Conservation (phyloP, 208 protist species). For the Crithidia expoeki region DNA sequence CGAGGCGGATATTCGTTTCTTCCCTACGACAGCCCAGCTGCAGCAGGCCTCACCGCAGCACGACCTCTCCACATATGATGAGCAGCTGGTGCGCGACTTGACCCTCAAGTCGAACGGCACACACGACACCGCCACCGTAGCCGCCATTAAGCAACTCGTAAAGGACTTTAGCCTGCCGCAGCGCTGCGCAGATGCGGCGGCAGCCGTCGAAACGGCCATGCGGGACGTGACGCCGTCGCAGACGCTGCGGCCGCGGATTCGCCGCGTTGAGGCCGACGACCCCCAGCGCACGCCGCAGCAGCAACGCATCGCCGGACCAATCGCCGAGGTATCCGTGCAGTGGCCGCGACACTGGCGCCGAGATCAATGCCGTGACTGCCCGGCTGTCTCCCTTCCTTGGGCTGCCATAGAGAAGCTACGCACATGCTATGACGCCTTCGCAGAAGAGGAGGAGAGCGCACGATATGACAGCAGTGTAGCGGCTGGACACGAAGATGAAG, state of each 20-base stretch:
- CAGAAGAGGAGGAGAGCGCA: conserved; percentile 26
- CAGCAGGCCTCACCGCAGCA: neutral
- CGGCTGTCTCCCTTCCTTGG: conserved; percentile 70
- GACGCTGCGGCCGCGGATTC: conserved; percentile 36
- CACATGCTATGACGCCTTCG: conserved; percentile 56
- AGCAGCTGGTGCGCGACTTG: conserved; percentile 84
- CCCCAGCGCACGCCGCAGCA: conserved; percentile 48
- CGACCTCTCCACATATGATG: conserved; percentile 57
- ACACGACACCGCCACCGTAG: conserved; percentile 40
- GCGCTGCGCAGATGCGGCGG: conserved; percentile 58
- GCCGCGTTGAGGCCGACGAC: conserved; percentile 49
- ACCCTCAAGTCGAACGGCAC: conserved; percentile 75
- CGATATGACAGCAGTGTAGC: conserved; percentile 25
- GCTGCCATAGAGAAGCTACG: conserved; percentile 71
- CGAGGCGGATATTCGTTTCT: conserved; percentile 41
- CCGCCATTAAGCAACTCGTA: conserved; percentile 41
- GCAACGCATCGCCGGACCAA: conserved; percentile 55
- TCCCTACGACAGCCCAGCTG: conserved; percentile 40
- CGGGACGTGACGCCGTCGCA: conserved; percentile 26
- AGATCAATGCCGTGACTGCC: conserved; percentile 44
- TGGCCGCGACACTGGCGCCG: conserved; percentile 44
- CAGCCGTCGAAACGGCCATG: conserved; percentile 43
- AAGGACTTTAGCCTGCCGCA: conserved; percentile 50
- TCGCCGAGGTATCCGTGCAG: conserved; percentile 60
- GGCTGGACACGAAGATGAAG: neutral